These are phyloP conservation scores for Xeromyces bisporus DNA, from an alignment of 495 filamentous ascomycete species.

Conservation along the genomic window DNA sequence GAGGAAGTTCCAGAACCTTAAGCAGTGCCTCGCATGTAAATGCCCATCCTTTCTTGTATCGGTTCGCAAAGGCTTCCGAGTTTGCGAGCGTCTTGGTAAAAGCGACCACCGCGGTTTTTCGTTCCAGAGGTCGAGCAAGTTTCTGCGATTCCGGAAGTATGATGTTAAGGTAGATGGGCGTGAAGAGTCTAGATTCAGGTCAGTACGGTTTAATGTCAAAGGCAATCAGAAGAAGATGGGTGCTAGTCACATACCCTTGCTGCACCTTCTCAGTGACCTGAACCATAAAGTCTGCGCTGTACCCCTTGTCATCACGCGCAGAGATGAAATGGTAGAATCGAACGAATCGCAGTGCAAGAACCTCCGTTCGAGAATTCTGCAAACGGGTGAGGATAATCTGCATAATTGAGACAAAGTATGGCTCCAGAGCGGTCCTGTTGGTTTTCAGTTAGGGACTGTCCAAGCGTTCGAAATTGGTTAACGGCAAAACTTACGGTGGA, in stretches of 20 bases:
- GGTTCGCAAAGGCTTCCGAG: slow-evolving; percentile 58
- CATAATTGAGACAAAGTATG: slow-evolving; percentile 65
- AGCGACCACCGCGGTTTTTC: slow-evolving; percentile 84
- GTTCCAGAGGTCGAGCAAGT: slow-evolving; percentile 70
- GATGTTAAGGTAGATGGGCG: slow-evolving; percentile 63
- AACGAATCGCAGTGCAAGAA: slow-evolving; percentile 62
- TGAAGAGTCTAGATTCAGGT: slow-evolving; percentile 46
- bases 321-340: slow-evolving; percentile 87
- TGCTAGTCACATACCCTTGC: slow-evolving; percentile 33
- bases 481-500: slow-evolving; percentile 37
- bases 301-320: slow-evolving; percentile 53
- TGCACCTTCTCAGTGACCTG: slow-evolving; percentile 65
- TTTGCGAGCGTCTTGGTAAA: slow-evolving; percentile 79
- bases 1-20: slow-evolving; percentile 74
- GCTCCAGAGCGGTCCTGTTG: slow-evolving; percentile 42
- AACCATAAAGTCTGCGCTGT: slow-evolving; percentile 82
- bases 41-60: slow-evolving; percentile 72
- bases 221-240: neutral
- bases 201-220: too few species aligned
- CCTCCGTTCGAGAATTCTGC: slow-evolving; percentile 61
- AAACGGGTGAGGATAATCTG: slow-evolving; percentile 69
- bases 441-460: slow-evolving; percentile 7
- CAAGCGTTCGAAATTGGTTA: neutral
- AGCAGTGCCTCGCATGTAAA: slow-evolving; percentile 74
- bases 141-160: slow-evolving; percentile 79